Evolutionary conservation across 2,329 filamentous ascomycete genomes (phyloP), one percentile per base, ranked within the genome.

Genomic region (Massarina eburnea): DNA sequence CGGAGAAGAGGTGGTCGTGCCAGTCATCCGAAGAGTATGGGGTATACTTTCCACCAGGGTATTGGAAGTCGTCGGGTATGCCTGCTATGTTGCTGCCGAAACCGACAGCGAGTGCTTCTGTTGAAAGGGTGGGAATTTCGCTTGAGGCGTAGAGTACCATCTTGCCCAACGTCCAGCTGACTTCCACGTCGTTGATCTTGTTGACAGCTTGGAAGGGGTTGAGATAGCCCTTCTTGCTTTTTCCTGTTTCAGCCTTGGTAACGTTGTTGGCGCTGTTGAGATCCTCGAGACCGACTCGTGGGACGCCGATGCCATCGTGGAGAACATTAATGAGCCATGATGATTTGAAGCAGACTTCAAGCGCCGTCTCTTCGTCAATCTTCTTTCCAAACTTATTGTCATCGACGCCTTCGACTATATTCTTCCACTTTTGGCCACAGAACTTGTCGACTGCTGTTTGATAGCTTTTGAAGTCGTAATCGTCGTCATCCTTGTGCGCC

Each of bases 261-360:
- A 83, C 80, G 63, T 95, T 96, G 47, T 82, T 77, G 12, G 73
- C 74, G 7, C 68, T 65, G 8, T 71, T 66, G 0, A 79, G 76
- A 17, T 82, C 75, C 57, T 96, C 92, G 12, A 96, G 72, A 1
- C 89, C 90, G 5, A 94, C 78, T 40, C 91, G 82, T 4, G 95
- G 95, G 41, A 99, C 84, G 1, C 94, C 95, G 54, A 99, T 96
- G 2, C 94, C 94, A 52, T 96, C 89, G 62, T 99, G 92, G 3
- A 99, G 78, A 62, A 99, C 86, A 59, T 95, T 99, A 65, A 99
- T 96, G 35, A 99, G 77, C 94, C 95, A 99, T 4, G 90, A 94
- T 0, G 94, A 91, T 70, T 99, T 99, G 79, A 99, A 99, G 68
- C 94, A 99, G 1, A 95, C 88, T 64, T 95, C 85, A 54, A 86